Evolutionary conservation across 1,284 basidiomycete genomes (phyloP), one percentile per base, ranked within the genome.

Genomic region (Puccinia hordei): DNA sequence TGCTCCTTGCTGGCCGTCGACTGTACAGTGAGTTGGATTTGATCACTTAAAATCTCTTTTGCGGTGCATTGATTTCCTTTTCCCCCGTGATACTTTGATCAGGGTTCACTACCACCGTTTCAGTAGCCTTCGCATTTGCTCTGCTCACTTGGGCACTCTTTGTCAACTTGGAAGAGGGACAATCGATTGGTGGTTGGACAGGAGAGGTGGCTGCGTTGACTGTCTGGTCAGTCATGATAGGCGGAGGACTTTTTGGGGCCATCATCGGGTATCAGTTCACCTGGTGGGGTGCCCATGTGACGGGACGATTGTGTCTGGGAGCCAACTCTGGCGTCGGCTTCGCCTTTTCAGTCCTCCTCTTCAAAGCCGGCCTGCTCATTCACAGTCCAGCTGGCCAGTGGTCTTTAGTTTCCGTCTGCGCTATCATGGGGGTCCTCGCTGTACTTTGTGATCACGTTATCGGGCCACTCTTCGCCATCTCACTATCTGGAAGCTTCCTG

Each of bases 251-350:
- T 3, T 22, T 73, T 38, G 71, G 71, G 8, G 24, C 71, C 10
- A 51, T 73, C 5, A 38, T 73, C n/a, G 71, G 71, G 5, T 73
- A 73, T 38, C 71, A 73, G 53, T 38, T 1, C 51, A 73, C 49
- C 13, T 73, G 71, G 71, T 73, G 71, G 71, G 71, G 71, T 10
- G 71, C 71, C 4, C 71, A 73, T 57, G 71, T 73, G 51, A 73
- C 71, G 22, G 71, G 71, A 35, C 5, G 71, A 41, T 27, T 73
- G 15, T 73, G 71, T n/a, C 46, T 73, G 44, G 71, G 71, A 3
- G 71, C 71, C 22, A 73, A 73, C 33, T 33, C 71, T 1, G 71
- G 71, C 13, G 30, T 73, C 19, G 51, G 30, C 71, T 73, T 73
- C n/a, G 71, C 51, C 51, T 57, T 73, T 46, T 73, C 71, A 2